Base-by-base conservation (phyloP, 2,329 filamentous ascomycete species). In the Aspergillus carbonarius region DNA sequence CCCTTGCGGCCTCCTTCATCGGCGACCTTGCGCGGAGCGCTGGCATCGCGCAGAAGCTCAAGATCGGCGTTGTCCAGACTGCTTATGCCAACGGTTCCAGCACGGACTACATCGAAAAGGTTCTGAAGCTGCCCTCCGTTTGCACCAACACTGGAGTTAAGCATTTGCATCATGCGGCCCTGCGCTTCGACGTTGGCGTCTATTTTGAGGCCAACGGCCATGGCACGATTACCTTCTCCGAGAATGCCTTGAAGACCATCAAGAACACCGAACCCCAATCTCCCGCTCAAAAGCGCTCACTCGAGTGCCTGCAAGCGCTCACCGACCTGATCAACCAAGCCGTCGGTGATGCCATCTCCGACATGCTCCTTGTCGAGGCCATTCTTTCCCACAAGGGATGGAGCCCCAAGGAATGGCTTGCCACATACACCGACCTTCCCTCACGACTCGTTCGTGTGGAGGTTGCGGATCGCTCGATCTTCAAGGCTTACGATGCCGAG, bases 161-260 rank as follows among this genome's bases (percentile, higher is more conserved):
- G 82, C 91, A 97, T 78, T 85, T 99, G 63, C 95, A 99, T 78
- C 95, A 98, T 72, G 95, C 92, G n/a, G 95, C 95, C 39, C 88
- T 91, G 70, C 91, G 93, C 65, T 96, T 96, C 68, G 95, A 99
- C 70, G 88, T 98, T 56, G 95, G 95, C 58, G 92, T 98, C 54
- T 99, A 99, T 81, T 99, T 99, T 70, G 95, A 99, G 80, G 95
- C 95, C 64, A 99, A 99, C 73, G 95, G 95, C 30, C 95, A 99
- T 76, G 95, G 95, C 65, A 99, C 95, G 9, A 90, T 98, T 35
- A 88, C 98, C 55, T 99, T 99, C 82, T 96, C 91, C 1, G 85
- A 89, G 58, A 87, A 91, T 60, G 93, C 93, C 4, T 81, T 93
- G 48, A 88, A 89, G 67, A 83, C 85, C 50, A 96, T 99, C 78